phyloP scores from a whole-genome alignment of 2,329 filamentous ascomycete genomes.

The Dryadomyces sulphureus region DNA sequence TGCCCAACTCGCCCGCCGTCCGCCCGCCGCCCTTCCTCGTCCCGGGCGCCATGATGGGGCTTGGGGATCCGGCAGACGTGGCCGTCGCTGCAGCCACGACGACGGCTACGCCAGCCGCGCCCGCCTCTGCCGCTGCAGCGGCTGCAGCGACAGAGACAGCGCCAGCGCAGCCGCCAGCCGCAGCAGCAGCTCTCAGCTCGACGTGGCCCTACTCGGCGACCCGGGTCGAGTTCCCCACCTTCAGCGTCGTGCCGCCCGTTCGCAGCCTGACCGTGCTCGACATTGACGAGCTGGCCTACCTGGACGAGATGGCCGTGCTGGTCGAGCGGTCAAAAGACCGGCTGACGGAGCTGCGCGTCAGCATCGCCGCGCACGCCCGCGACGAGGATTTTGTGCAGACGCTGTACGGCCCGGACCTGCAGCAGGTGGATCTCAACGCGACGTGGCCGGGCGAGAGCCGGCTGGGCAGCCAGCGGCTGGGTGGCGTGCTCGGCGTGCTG shows the following conservation, averaged over 20 bases:
- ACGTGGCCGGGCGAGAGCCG: conserved; percentile 39
- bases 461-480: conserved; percentile 48
- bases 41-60: background rate
- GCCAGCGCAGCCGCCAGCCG: too few relatives aligned
- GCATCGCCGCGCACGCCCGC: conserved; percentile 41
- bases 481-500: conserved; percentile 53
- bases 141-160: too few relatives aligned
- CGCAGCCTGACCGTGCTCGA: conserved; percentile 65
- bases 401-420: conserved; percentile 47
- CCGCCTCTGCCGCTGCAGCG: too few relatives aligned
- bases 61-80: background rate
- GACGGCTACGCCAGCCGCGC: conserved; percentile 13
- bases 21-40: background rate
- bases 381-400: conserved; percentile 39
- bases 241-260: conserved; percentile 61
- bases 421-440: conserved; percentile 47
- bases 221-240: conserved; percentile 62
- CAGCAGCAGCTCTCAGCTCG: too few relatives aligned
- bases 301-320: conserved; percentile 69
- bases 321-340: conserved; percentile 54
- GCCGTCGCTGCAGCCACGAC: too few relatives aligned
- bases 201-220: conserved; percentile 33
- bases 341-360: conserved; percentile 58
- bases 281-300: conserved; percentile 68
- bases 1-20: conserved; percentile 17